Conservation (phyloP, 305 asterid species). For the Fraxinus latifolia region DNA sequence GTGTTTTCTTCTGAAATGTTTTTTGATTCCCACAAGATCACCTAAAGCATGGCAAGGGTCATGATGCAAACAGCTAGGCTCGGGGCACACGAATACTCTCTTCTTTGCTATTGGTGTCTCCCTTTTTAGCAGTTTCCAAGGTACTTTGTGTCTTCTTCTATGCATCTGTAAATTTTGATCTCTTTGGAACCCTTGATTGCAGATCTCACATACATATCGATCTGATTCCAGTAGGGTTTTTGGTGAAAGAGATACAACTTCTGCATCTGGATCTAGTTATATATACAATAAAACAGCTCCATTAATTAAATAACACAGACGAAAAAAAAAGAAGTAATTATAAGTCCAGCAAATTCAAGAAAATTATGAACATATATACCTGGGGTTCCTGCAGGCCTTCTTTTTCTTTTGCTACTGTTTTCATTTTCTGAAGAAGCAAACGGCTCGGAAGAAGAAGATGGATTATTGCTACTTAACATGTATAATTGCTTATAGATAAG, state of each 20-base stretch:
- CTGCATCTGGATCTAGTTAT: slow-evolving; percentile 67
- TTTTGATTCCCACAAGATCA: slow-evolving; percentile 75
- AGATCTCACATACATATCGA: slow-evolving; percentile 72
- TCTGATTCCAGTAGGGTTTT: slow-evolving; percentile 70
- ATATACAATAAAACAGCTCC: not conserved
- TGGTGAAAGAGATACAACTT: slow-evolving; percentile 69
- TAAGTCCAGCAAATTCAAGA: not conserved
- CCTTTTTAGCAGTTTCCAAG: slow-evolving; percentile 67
- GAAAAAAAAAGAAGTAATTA: not conserved
- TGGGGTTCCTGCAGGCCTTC: slow-evolving; percentile 92
- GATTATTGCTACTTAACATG: slow-evolving; percentile 51
- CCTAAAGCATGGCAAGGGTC: slow-evolving; percentile 74
- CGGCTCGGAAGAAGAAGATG: slow-evolving; percentile 52
- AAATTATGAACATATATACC: slow-evolving; percentile 32
- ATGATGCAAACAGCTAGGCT: slow-evolving; percentile 74
- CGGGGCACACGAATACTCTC: slow-evolving; percentile 76
- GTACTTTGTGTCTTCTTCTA: slow-evolving; percentile 69
- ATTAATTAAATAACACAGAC: not conserved
- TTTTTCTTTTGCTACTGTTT: slow-evolving; percentile 42
- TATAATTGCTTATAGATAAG: not conserved
- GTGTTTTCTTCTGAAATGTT: slow-evolving; percentile 70
- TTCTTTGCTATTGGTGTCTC: slow-evolving; percentile 47
- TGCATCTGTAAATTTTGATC: slow-evolving; percentile 85
- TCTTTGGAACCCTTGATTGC: slow-evolving; percentile 72
- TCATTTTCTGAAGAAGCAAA: slow-evolving; percentile 45